These are phyloP conservation scores for Lavandula angustifolia DNA, from an alignment of 257 asterid species.

Conservation along the genomic window DNA sequence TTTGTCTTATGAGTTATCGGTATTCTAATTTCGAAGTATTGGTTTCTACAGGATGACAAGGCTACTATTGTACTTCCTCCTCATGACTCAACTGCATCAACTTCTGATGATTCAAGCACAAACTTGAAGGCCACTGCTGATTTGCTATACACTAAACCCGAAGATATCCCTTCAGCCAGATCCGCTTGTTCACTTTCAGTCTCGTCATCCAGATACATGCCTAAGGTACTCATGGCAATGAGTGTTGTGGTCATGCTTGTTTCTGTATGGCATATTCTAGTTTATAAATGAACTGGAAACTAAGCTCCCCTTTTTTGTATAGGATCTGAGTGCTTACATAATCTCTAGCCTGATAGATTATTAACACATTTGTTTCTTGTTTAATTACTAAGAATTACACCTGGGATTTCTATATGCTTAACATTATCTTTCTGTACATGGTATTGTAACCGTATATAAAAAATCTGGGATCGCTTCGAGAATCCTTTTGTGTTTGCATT, in stretches of 20 bases:
- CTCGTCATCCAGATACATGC: constrained; percentile 34
- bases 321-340: constrained; percentile 28
- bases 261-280: constrained; percentile 40
- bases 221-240: constrained; percentile 47
- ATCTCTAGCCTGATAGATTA: constrained; percentile 32
- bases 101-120: constrained; percentile 26
- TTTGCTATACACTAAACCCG: constrained; percentile 11
- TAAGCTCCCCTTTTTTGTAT: constrained; percentile 15
- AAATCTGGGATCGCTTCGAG: background rate
- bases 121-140: constrained; percentile 8
- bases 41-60: constrained; percentile 54
- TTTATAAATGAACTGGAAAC: constrained; percentile 29
- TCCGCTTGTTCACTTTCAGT: constrained; percentile 22
- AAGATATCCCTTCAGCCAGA: constrained; percentile 24
- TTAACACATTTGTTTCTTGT: background rate
- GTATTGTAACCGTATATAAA: constrained; percentile 24
- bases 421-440: constrained; percentile 22
- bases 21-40: constrained; percentile 8
- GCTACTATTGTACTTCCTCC: constrained; percentile 11
- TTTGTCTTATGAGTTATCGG: background rate
- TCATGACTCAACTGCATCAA: background rate
- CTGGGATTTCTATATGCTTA: constrained; percentile 4
- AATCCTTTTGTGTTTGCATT: constrained; percentile 9
- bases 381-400: constrained; percentile 13
- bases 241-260: constrained; percentile 44